A percentile compares a stretch with the other conserved stretches of the same genome.
Evolutionary conservation across 1,284 basidiomycete species (phyloP).

Genomic region (Violaceomyces palustris): DNA sequence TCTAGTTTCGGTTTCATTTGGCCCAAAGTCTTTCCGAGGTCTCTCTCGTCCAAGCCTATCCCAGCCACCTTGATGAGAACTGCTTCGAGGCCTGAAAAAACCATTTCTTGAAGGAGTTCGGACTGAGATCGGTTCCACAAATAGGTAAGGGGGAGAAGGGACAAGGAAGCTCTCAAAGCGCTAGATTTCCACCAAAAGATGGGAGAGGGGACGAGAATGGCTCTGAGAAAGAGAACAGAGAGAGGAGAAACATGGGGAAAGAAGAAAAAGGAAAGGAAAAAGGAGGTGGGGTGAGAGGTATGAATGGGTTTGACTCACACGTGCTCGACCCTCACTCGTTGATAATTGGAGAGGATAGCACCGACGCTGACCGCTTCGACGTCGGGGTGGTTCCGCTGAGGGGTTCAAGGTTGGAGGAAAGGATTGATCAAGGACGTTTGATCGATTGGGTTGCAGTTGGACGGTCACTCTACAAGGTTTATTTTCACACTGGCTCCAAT

Average conservation of each 20-base stretch:
- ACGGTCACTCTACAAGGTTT: too few relatives aligned
- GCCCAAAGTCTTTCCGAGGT: slow-evolving; percentile 73
- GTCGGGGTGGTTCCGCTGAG: slow-evolving; percentile 68
- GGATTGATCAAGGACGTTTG: too few relatives aligned
- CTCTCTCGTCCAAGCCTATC: slow-evolving; percentile 69
- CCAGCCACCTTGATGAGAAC: slow-evolving; percentile 95
- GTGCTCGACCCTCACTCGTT: slow-evolving; percentile 93
- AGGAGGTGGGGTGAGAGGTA: not conserved
- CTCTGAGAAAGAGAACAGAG: not conserved
- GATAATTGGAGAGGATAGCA: slow-evolving; percentile 95
- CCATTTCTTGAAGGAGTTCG: slow-evolving; percentile 81
- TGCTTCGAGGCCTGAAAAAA: slow-evolving; percentile 70
- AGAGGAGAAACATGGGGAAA: slow-evolving; percentile 53
- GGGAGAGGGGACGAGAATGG: too few relatives aligned
- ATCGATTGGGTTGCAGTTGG: too few relatives aligned
- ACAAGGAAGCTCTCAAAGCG: slow-evolving; percentile 58
- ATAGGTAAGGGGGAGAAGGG: slow-evolving; percentile 75
- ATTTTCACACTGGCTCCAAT: too few relatives aligned
- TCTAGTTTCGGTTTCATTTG: slow-evolving; percentile 71
- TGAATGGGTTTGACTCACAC: too few relatives aligned
- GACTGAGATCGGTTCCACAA: slow-evolving; percentile 90
- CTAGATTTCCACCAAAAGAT: not conserved
- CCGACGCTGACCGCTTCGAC: slow-evolving; percentile 85
- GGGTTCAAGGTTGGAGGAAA: too few relatives aligned
- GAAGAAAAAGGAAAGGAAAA: too few relatives aligned